Evolutionary conservation across 495 filamentous ascomycete genomes (phyloP).

Genomic region (Pseudotulostoma volvatum): DNA sequence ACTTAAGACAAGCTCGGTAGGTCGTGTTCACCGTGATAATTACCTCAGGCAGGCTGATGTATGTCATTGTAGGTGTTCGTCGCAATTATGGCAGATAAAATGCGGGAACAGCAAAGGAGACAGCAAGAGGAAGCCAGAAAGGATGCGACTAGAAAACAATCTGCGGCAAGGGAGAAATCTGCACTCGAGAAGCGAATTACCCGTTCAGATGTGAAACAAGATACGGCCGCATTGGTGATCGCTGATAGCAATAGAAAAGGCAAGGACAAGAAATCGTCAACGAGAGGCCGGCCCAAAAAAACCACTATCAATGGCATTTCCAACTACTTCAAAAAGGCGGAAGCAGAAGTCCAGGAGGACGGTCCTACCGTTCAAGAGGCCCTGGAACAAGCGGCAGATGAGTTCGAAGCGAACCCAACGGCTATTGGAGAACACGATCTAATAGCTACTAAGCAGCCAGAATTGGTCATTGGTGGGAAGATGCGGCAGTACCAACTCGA

Average conservation of each 20-base stretch:
- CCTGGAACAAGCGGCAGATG: slow-evolving; percentile 36
- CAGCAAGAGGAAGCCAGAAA: slow-evolving; percentile 40
- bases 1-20: slow-evolving; percentile 35
- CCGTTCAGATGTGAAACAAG: slow-evolving; percentile 20
- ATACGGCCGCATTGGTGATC: slow-evolving; percentile 10
- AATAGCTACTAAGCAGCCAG: slow-evolving; percentile 68
- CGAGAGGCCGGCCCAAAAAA: slow-evolving; percentile 19
- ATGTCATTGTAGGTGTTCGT: slow-evolving; percentile 23
- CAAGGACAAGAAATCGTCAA: slow-evolving; percentile 3
- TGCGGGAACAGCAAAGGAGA: slow-evolving; percentile 27
- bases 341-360: slow-evolving; percentile 34
- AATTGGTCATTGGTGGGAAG: slow-evolving; percentile 65
- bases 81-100: slow-evolving; percentile 44
- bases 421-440: slow-evolving; percentile 62
- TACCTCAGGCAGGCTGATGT: background rate
- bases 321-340: slow-evolving; percentile 41
- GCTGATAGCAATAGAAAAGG: slow-evolving; percentile 9
- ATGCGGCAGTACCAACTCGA: slow-evolving; percentile 94
- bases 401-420: slow-evolving; percentile 39
- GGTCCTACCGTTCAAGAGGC: slow-evolving; percentile 36
- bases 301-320: slow-evolving; percentile 31
- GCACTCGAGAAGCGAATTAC: slow-evolving; percentile 15
- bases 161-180: slow-evolving; percentile 11
- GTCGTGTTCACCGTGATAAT: slow-evolving; percentile 10
- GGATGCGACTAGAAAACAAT: slow-evolving; percentile 27